Evolutionary conservation across 2,329 filamentous ascomycete species (phyloP), one percentile per base, ranked within the genome.

Genomic region (Aschersonia sp.): DNA sequence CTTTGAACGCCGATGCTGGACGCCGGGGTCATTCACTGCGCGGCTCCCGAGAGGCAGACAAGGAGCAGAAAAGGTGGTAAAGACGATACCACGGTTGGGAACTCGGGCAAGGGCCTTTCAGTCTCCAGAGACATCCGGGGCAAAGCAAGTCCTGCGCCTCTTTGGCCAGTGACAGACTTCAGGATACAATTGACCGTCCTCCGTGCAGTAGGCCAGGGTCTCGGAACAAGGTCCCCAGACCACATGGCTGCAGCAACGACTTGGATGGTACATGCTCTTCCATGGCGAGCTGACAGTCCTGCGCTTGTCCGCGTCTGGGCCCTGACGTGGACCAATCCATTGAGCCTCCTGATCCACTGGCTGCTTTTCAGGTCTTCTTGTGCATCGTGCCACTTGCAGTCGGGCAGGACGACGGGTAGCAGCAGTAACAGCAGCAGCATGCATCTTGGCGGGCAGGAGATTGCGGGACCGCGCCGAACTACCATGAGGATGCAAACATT

Each of bases 251-350:
- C 41, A 10, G 41, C 41, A 43, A n/a, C 20, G 38, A 29, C 20
- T 5, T 4, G 32, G 29, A 38, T 38, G 35, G 20, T 20, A 20
- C 30, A 7, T 31, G 9, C 29, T 40, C 44, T 46, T 46, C 47
- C 47, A 44, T 49, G 47, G 45, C 47, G 31, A 48, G 42, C 46
- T 48, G 46, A 48, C 46, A 20, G 31, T 40, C 41, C 30, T 45
- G 43, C 42, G 40, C 46, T 47, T 38, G 31, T n/a, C n/a, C 31
- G 12, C 35, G 35, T 7, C 7, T 12, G 7, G 12, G 44, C 32
- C 32, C 30, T 38, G 32, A 5, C 28, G 32, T 29, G n/a, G 40
- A 40, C 45, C 45, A 49, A 47, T 49, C 45, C 30, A 38, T 40
- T 20, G 20, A 20, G 20, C 20, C 20, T 12, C 35, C 12, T 38